These are phyloP conservation scores for Cymbopogon flexuosus DNA, from an alignment of 202 grass and related monocot species.

Conservation along the genomic window DNA sequence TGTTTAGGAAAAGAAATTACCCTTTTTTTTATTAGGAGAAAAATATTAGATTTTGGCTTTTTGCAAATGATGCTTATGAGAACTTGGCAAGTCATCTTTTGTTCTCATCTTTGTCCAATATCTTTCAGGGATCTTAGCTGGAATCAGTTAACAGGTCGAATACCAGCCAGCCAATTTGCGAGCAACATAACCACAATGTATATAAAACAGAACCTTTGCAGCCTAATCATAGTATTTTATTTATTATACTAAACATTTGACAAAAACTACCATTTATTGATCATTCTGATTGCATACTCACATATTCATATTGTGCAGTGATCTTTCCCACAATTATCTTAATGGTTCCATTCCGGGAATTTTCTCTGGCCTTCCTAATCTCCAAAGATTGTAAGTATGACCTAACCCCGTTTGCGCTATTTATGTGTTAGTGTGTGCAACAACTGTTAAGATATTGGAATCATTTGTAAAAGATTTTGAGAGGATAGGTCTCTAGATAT, in stretches of 20 bases:
- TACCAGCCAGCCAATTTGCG: conserved; percentile 60
- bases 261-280: not conserved
- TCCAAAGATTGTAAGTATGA: conserved; percentile 73
- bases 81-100: not conserved
- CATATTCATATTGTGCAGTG: conserved; percentile 57
- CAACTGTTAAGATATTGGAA: not conserved
- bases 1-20: not conserved
- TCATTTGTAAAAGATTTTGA: not conserved
- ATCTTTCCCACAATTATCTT: conserved; percentile 73
- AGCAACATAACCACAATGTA: conserved; percentile 94
- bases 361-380: conserved; percentile 68
- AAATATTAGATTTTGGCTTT: not conserved
- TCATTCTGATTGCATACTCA: conserved; percentile 4
- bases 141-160: conserved; percentile 70
- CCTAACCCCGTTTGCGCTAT: not conserved
- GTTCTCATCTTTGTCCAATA: conserved; percentile 15
- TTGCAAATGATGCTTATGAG: not conserved
- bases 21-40: not conserved
- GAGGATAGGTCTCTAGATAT: not conserved
- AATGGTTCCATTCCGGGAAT: conserved; percentile 67
- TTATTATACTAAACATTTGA: conserved; percentile 13
- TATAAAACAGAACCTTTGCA: not conserved
- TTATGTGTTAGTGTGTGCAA: not conserved
- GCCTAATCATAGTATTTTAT: conserved; percentile 9
- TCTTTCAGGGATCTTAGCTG: conserved; percentile 83